Evolutionary conservation across 2,329 filamentous ascomycete genomes (phyloP).

Genomic region (Scorias spongiosa): DNA sequence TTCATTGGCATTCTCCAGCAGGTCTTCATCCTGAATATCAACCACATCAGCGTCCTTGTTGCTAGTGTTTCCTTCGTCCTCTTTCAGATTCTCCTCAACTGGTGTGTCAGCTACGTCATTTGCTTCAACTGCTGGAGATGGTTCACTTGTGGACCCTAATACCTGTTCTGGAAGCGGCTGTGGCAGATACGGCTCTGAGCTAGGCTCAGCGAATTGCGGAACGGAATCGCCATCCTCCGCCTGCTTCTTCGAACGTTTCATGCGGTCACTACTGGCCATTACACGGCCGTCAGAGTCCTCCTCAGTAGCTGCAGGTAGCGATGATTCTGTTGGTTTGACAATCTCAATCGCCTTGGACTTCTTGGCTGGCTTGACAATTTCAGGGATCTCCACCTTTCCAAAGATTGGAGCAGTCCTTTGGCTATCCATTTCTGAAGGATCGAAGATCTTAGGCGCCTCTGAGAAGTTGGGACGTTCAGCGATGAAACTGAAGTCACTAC

Average conservation of each 20-base stretch:
- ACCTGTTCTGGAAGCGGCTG: conserved; percentile 11
- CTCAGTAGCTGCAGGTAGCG: conserved; percentile 17
- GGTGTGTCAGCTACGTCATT: background rate
- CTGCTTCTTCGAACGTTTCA: conserved; percentile 58
- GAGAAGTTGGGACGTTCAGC: conserved; percentile 14
- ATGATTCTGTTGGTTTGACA: conserved; percentile 31
- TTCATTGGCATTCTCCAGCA: background rate
- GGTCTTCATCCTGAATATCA: background rate
- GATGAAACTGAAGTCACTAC: conserved; percentile 23
- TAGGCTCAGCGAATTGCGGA: conserved; percentile 52
- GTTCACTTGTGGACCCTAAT: conserved; percentile 4
- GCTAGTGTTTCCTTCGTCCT: background rate
- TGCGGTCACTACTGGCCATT: conserved; percentile 49
- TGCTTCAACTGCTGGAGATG: background rate
- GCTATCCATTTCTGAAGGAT: conserved; percentile 4
- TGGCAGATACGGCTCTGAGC: conserved; percentile 9
- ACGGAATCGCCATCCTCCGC: conserved; percentile 56
- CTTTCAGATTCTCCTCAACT: background rate
- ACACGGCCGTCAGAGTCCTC: conserved; percentile 48
- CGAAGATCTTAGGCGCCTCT: conserved; percentile 11
- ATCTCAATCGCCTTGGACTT: conserved; percentile 77
- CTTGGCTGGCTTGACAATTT: conserved; percentile 50
- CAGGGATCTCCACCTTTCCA: conserved; percentile 39
- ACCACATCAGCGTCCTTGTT: background rate
- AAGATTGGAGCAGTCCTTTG: conserved; percentile 12